These are phyloP conservation scores for Nemophila menziesii DNA, from an alignment of 257 asterid genomes.

Conservation along the genomic window DNA sequence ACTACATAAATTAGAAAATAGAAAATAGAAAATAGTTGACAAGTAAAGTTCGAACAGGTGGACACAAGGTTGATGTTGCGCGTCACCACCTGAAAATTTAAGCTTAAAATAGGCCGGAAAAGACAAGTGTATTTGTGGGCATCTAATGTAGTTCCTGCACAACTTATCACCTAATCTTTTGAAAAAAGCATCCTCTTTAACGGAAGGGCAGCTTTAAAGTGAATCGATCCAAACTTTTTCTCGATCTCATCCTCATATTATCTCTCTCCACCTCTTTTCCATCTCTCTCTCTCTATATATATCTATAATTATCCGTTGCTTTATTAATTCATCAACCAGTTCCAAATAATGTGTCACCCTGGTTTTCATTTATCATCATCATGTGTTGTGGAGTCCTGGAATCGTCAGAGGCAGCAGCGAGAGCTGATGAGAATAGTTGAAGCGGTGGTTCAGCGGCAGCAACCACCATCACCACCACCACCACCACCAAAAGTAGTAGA, in stretches of 20 bases:
- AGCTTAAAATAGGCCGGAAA: conserved; percentile 3
- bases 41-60: conserved; percentile 14
- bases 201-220: conserved; percentile 2
- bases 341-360: conserved; percentile 22
- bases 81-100: conserved; percentile 13
- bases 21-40: not conserved
- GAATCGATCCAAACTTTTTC: conserved; percentile 4
- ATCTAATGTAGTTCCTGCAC: not conserved
- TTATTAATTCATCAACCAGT: not conserved
- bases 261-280: not conserved
- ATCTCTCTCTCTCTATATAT: not conserved
- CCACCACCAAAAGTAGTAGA: not conserved
- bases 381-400: conserved; percentile 1
- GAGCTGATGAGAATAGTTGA: not conserved
- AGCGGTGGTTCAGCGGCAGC: conserved; percentile 9
- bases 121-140: conserved; percentile 15
- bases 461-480: conserved; percentile 5
- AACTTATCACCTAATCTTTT: not conserved
- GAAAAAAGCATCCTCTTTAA: conserved; percentile 13
- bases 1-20: no score
- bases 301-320: conserved; percentile 1
- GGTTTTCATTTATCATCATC: conserved; percentile 3
- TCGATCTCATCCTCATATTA: not conserved
- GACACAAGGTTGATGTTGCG: conserved; percentile 9
- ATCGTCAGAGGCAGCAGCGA: not conserved